Conservation (phyloP, 1,284 basidiomycete species). For the Puccinia novopanici region DNA sequence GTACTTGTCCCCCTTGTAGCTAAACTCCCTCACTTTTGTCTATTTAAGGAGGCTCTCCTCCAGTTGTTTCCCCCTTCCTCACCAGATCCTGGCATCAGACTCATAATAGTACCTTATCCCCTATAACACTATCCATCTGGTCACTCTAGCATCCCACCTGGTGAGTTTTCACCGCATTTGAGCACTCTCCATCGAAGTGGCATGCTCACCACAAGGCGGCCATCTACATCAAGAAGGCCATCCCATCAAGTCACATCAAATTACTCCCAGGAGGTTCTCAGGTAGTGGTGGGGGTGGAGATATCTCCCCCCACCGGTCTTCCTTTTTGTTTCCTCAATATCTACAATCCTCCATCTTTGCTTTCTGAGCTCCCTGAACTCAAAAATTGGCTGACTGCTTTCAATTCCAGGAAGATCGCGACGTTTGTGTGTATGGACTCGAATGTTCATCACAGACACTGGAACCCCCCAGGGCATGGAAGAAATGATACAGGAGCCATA, state of each 20-base stretch:
- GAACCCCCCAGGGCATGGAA: not conserved
- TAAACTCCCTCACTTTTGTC: too few species aligned
- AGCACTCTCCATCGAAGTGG: not conserved
- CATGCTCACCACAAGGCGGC: not conserved
- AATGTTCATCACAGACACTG: slow-evolving; percentile 34
- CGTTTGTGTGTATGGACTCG: not conserved
- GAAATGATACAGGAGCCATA: too few species aligned
- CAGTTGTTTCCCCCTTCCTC: too few species aligned
- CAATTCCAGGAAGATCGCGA: not conserved
- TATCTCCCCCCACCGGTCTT: not conserved
- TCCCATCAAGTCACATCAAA: too few species aligned
- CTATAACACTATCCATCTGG: too few species aligned
- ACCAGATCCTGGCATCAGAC: too few species aligned
- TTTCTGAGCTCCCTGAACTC: not conserved
- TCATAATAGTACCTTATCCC: too few species aligned
- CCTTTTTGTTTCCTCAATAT: not conserved
- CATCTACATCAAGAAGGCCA: too few species aligned
- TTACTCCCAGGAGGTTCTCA: too few species aligned
- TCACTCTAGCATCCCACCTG: not conserved
- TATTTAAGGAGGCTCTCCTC: too few species aligned
- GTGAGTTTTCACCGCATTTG: not conserved
- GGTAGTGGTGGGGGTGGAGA: too few species aligned
- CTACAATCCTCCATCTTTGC: slow-evolving; percentile 15
- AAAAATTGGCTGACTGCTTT: not conserved
- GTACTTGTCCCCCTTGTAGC: too few species aligned